phyloP scores from a whole-genome alignment of 164 flowering plant genomes.

The Platanus orientalis region DNA sequence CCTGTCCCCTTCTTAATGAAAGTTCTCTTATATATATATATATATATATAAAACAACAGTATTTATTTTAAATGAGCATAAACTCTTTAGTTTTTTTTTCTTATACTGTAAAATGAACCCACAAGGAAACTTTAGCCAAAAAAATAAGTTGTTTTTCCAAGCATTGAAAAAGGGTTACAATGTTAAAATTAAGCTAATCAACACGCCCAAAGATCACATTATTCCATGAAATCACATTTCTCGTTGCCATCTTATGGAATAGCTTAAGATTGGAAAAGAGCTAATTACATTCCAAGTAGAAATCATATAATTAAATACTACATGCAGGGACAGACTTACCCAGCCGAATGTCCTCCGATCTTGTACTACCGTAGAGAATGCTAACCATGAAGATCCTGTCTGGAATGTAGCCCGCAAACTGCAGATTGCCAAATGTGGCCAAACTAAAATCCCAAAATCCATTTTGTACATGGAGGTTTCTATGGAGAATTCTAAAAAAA shows the following conservation, averaged over 20 bases:
- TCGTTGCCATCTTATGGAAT: slow-evolving; percentile 30
- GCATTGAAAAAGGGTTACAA: too few species aligned
- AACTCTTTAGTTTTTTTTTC: too few species aligned
- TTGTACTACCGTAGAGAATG: not conserved
- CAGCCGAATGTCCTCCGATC: slow-evolving; percentile 15
- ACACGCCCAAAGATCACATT: slow-evolving; percentile 40
- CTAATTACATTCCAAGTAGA: slow-evolving; percentile 21
- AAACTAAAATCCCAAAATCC: slow-evolving; percentile 24
- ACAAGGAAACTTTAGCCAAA: too few species aligned
- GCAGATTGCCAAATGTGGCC: slow-evolving; percentile 36
- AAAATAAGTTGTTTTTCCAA: too few species aligned
- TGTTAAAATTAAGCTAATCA: too few species aligned
- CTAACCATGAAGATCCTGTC: slow-evolving; percentile 32
- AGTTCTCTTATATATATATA: too few species aligned
- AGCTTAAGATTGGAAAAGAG: slow-evolving; percentile 27
- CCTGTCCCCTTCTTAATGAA: too few species aligned
- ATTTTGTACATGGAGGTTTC: slow-evolving; percentile 14
- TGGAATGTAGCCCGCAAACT: slow-evolving; percentile 27
- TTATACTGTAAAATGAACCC: too few species aligned
- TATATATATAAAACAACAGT: too few species aligned
- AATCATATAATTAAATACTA: not conserved
- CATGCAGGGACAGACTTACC: slow-evolving; percentile 50
- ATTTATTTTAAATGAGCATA: too few species aligned
- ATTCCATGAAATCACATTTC: slow-evolving; percentile 15
- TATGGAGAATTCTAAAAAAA: slow-evolving; percentile 12